Evolutionary conservation across 441 rosid species (phyloP).

Genomic region (Arabidopsis hybrid): DNA sequence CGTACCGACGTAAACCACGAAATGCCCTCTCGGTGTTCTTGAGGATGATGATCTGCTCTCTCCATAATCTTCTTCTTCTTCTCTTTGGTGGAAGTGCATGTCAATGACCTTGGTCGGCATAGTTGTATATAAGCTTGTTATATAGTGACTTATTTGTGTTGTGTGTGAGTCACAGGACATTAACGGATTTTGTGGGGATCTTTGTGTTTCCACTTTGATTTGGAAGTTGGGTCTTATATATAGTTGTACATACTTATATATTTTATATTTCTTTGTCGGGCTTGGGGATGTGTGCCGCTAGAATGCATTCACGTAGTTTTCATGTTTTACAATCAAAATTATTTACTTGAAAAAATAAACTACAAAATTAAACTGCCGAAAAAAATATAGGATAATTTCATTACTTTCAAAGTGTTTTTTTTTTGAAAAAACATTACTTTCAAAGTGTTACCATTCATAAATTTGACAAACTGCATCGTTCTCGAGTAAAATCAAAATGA

Average conservation of each 20-base stretch:
- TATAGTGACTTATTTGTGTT: not conserved
- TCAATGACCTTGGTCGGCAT: conserved; percentile 36
- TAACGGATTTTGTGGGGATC: conserved; percentile 42
- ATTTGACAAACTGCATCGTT: not conserved
- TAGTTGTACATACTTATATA: conserved; percentile 3
- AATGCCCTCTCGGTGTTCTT: conserved; percentile 44
- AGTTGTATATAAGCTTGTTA: conserved; percentile 7
- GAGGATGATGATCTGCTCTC: conserved; percentile 16
- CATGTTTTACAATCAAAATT: too few relatives aligned
- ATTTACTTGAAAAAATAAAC: not conserved
- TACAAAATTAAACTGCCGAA: too few relatives aligned
- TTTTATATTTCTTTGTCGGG: conserved; percentile 19
- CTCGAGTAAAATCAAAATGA: not conserved
- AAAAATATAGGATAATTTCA: not conserved
- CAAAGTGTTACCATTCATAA: not conserved
- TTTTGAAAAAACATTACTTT: not conserved
- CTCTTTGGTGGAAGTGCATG: conserved; percentile 32
- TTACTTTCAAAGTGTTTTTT: not conserved
- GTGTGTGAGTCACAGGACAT: conserved; percentile 33
- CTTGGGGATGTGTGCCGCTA: conserved; percentile 42
- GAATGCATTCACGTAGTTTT: conserved; percentile 12
- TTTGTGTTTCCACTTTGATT: conserved; percentile 36
- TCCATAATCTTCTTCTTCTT: conserved; percentile 11
- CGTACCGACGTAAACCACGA: conserved; percentile 44
- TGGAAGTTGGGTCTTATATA: conserved; percentile 37